Conservation (phyloP, 352 stramenopile genomes). For the Nothophytophthora sp. region DNA sequence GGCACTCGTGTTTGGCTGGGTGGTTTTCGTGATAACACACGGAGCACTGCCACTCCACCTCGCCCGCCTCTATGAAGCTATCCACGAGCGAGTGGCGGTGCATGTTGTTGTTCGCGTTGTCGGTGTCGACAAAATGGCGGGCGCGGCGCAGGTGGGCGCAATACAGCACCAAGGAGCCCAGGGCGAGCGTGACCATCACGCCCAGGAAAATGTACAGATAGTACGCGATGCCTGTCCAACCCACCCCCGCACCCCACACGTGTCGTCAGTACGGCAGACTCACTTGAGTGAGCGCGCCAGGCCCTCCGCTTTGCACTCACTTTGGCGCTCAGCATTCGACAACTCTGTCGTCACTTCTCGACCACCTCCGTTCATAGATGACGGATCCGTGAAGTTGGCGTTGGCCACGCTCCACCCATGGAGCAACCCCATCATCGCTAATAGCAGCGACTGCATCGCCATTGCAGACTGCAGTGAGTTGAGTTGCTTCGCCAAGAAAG, state of each 20-base stretch:
- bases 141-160: slow-evolving; percentile 68
- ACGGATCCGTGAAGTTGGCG: no score
- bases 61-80: slow-evolving; percentile 68
- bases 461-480: no score
- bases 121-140: slow-evolving; percentile 51
- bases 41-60: slow-evolving; percentile 82
- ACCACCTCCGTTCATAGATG: no score
- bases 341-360: no score
- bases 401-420: no score
- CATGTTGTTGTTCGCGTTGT: slow-evolving; percentile 89
- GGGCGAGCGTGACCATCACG: slow-evolving; percentile 46
- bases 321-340: no score
- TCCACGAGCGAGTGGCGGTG: slow-evolving; percentile 83
- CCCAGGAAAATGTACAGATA: slow-evolving; percentile 82
- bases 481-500: no score
- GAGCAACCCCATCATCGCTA: no score
- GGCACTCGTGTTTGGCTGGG: slow-evolving; percentile 75
- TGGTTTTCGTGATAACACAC: slow-evolving; percentile 88
- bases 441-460: no score
- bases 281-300: no score
- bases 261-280: not conserved
- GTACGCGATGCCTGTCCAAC: slow-evolving; percentile 35
- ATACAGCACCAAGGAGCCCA: slow-evolving; percentile 53
- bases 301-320: no score
- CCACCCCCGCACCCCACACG: not conserved